A percentile compares a stretch with the other conserved stretches of the same genome.
Evolutionary conservation across 2,329 filamentous ascomycete species (phyloP).

Genomic region (Bisporella sp.): DNA sequence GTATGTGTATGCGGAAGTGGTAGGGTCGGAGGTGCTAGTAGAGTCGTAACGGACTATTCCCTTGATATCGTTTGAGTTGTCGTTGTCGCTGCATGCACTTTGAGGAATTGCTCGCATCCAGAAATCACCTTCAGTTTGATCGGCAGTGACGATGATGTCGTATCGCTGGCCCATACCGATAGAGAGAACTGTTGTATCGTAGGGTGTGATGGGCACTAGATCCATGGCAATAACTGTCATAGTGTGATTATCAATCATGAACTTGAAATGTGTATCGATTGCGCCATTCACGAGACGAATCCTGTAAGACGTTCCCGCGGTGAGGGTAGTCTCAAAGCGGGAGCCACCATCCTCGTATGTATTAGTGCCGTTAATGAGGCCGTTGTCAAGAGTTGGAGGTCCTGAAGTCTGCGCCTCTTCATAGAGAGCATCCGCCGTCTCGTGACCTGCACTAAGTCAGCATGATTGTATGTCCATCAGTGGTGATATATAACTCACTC

Average conservation of each 20-base stretch:
- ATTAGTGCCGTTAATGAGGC: constrained; percentile 19
- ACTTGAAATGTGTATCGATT: constrained; percentile 37
- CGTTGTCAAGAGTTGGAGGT: constrained; percentile 10
- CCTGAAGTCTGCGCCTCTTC: constrained; percentile 1
- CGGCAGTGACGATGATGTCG: constrained; percentile 37
- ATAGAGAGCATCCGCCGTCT: constrained; percentile 15
- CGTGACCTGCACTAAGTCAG: constrained; percentile 6
- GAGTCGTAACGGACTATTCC: constrained; percentile 45
- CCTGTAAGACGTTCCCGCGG: constrained; percentile 33
- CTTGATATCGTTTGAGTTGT: constrained; percentile 40
- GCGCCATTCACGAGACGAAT: constrained; percentile 39
- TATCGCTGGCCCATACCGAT: constrained; percentile 49
- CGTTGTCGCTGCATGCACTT: constrained; percentile 50
- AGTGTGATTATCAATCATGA: constrained; percentile 48
- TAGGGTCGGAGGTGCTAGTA: constrained; percentile 27
- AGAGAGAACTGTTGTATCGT: constrained; percentile 40
- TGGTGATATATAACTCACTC: not conserved
- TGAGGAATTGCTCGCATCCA: constrained; percentile 52
- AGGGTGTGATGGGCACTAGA: constrained; percentile 51
- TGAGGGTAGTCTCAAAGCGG: constrained; percentile 25
- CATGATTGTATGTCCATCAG: too few relatives aligned
- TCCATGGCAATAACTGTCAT: constrained; percentile 53
- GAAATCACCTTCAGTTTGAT: constrained; percentile 39
- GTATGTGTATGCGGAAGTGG: not conserved
- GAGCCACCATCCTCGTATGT: constrained; percentile 13